Evolutionary conservation across 2,329 filamentous ascomycete genomes (phyloP), one percentile per base, ranked within the genome.

Genomic region (Colletotrichum paranaense): DNA sequence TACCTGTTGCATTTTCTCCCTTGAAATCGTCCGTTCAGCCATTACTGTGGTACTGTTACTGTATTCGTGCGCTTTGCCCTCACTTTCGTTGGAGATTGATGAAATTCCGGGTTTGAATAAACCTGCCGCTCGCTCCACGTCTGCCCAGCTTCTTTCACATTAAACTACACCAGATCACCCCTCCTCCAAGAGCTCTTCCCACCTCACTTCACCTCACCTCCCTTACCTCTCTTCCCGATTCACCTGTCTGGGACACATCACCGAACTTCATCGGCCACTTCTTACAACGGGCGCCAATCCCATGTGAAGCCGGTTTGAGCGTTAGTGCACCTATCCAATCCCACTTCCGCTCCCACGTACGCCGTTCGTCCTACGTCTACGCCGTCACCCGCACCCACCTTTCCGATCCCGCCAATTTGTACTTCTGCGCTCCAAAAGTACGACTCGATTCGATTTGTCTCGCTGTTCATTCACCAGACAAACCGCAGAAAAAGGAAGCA

Each of bases 21-120:
- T 59, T 60, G 42, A 52, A 71, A 58, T 19, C 32, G 49, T 35
- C 24, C 32, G 55, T 35, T 32, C 26, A 59, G 42, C 46, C 66
- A 55, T 56, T 59, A 53, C 16, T 19, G 14, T 19, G 14, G 16
- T 42, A 42, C 26, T 14, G 30, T 16, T 60, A 56, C 32, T 65
- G 55, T 64, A 30, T 26, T 57, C 58, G 26, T 49, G 22, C 19
- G 52, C 38, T 32, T 57, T 46, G 8, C 35, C 66, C 59, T 73
- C 66, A 56, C 66, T 32, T 70, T 38, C 46, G 67, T 73, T 65
- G 59, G 67, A 73, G 60, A 73, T 65, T 73, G 66, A 73, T 57
- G 66, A 56, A 56, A 59, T 38, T 35, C 59, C 67, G 53, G 30
- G 55, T 58, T 62, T 65, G 53, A 59, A 65, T 35, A 68, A 22